These are phyloP conservation scores for Colletotrichum sansevieriae DNA, from an alignment of 2,329 filamentous ascomycete genomes.

Conservation along the genomic window DNA sequence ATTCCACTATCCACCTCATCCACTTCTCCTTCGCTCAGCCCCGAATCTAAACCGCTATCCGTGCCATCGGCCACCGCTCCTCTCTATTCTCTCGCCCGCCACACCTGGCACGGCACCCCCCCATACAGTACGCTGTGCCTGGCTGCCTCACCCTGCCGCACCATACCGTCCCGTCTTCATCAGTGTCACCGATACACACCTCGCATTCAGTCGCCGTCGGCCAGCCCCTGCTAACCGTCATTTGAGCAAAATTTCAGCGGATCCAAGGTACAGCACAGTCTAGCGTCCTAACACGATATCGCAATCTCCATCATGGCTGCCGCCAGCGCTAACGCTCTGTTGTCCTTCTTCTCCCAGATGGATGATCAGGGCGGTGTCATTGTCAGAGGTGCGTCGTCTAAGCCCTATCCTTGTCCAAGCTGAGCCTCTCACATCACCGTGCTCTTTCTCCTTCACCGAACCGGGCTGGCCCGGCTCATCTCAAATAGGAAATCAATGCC, in stretches of 20 bases:
- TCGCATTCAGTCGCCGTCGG: conserved; percentile 1
- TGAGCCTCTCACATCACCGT: conserved; percentile 27
- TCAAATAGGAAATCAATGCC: conserved; percentile 27
- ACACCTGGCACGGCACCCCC: conserved; percentile 16
- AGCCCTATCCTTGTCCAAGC: conserved; percentile 23
- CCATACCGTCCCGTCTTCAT: conserved; percentile 14
- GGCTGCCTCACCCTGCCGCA: neutral
- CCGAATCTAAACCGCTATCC: conserved; percentile 23
- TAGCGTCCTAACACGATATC: conserved; percentile 24
- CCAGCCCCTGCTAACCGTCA: conserved; percentile 32
- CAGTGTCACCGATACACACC: conserved; percentile 24
- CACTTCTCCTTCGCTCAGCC: conserved; percentile 13
- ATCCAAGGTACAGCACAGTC: conserved; percentile 1
- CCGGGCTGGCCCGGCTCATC: conserved; percentile 5
- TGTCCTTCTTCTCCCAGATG: conserved; percentile 62
- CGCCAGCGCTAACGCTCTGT: conserved; percentile 46
- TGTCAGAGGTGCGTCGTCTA: conserved; percentile 58
- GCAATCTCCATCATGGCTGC: conserved; percentile 53
- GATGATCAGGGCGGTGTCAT: conserved; percentile 60
- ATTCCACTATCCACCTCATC: conserved; percentile 26
- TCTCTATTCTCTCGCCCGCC: conserved; percentile 4
- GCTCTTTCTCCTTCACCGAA: conserved; percentile 19
- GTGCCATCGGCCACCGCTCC: conserved; percentile 26
- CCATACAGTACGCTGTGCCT: neutral
- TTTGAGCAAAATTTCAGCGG: conserved; percentile 22